Evolutionary conservation across 2,329 filamentous ascomycete genomes (phyloP).

Genomic region (Calonectria pteridis): DNA sequence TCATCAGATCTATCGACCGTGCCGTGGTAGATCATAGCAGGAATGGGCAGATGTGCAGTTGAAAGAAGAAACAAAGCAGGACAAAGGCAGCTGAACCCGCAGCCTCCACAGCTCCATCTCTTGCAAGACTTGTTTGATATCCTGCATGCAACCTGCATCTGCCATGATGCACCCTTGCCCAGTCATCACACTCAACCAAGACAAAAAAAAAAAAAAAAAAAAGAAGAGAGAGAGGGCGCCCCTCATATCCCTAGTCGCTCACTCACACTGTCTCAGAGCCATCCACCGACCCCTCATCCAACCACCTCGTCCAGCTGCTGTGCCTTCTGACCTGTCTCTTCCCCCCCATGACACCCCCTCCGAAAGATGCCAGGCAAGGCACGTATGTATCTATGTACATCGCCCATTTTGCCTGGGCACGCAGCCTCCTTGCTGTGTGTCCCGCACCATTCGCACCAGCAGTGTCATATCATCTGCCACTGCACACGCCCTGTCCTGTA

Average conservation of each 20-base stretch:
- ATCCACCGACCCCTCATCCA: slow-evolving; percentile 2
- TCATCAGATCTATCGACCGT: not conserved
- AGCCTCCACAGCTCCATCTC: not conserved
- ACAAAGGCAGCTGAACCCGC: not conserved
- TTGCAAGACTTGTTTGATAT: slow-evolving; percentile 13
- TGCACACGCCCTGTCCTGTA: not conserved
- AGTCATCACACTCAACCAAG: slow-evolving; percentile 8
- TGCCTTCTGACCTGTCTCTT: slow-evolving; percentile 7
- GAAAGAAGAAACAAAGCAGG: slow-evolving; percentile 11
- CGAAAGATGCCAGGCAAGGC: not conserved
- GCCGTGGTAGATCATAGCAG: not conserved
- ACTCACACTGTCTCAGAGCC: slow-evolving; percentile 18
- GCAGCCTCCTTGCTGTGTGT: not conserved
- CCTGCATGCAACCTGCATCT: not conserved
- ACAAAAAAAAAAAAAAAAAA: not conserved
- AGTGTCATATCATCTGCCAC: slow-evolving; percentile 10
- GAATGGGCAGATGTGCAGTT: not conserved
- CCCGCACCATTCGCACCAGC: slow-evolving; percentile 1
- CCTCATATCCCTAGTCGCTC: slow-evolving; percentile 8
- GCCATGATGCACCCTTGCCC: slow-evolving; percentile 9
- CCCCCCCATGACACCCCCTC: not conserved
- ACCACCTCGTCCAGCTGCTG: not conserved
- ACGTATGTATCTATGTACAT: not conserved
- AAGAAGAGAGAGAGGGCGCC: not conserved
- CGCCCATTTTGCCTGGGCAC: not conserved